Evolutionary conservation across 2,329 filamentous ascomycete genomes (phyloP).

Genomic region (Trichoderma hamatum): DNA sequence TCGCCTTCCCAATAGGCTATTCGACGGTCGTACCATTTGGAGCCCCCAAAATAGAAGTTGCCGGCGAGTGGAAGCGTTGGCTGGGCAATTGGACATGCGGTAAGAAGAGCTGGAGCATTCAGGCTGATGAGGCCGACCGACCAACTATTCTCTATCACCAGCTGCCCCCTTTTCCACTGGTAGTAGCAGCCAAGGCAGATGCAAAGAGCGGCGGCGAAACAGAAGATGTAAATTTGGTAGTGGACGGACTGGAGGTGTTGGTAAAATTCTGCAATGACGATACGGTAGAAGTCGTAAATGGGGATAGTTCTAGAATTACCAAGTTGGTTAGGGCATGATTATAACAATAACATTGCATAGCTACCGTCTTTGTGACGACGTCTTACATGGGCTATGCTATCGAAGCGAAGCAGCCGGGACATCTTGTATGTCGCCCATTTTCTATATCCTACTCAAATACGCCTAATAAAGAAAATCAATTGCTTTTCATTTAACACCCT

Average conservation of each 20-base stretch:
- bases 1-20: background rate
- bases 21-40: background rate
- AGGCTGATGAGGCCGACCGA: background rate
- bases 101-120: background rate
- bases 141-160: background rate
- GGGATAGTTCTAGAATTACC: background rate
- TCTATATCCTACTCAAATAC: too few species aligned
- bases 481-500: too few species aligned
- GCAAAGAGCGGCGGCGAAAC: background rate
- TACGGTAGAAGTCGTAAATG: background rate
- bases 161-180: background rate
- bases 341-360: too few species aligned
- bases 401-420: too few species aligned
- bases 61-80: background rate
- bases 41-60: background rate
- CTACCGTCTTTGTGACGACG: too few species aligned
- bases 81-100: slow-evolving; percentile 1
- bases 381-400: too few species aligned
- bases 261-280: background rate
- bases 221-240: background rate
- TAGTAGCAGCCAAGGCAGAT: background rate
- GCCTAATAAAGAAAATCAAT: too few species aligned
- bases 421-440: too few species aligned
- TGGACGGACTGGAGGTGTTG: slow-evolving; percentile 1
- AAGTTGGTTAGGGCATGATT: background rate